A percentile compares a stretch with the other conserved stretches of the same genome.
Evolutionary conservation across 169 alveolate genomes (phyloP).

Genomic region (Amoebophrya sp.): DNA sequence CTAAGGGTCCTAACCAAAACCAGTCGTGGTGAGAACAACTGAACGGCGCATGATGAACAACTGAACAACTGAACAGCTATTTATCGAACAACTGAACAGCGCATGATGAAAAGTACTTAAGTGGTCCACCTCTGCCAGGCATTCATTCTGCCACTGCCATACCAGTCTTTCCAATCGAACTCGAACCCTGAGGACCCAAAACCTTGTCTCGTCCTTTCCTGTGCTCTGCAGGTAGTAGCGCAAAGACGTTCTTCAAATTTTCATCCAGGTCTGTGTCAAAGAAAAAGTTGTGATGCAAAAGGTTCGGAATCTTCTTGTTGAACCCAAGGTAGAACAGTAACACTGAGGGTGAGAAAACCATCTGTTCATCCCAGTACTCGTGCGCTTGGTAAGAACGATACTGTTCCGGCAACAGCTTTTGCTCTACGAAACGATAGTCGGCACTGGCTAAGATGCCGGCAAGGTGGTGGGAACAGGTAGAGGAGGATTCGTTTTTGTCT

Average conservation of each 20-base stretch:
- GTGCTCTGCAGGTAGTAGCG: neutral
- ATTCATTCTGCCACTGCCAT: neutral
- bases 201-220: neutral
- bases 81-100: no score
- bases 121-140: no score
- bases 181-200: neutral
- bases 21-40: no score
- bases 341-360: neutral
- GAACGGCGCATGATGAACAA: no score
- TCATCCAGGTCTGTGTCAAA: neutral
- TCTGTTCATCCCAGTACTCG: neutral
- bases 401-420: neutral
- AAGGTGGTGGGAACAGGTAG: neutral
- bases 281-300: conserved; percentile 6
- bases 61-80: no score
- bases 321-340: neutral
- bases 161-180: neutral
- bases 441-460: neutral
- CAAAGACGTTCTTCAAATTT: neutral
- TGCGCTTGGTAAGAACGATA: neutral
- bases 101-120: no score
- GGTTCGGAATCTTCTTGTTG: neutral
- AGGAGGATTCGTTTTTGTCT: neutral
- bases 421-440: neutral
- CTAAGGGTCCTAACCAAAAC: no score